Conservation (phyloP, 768 basidiomycete species). For the Neoboletus brunneissimus region DNA sequence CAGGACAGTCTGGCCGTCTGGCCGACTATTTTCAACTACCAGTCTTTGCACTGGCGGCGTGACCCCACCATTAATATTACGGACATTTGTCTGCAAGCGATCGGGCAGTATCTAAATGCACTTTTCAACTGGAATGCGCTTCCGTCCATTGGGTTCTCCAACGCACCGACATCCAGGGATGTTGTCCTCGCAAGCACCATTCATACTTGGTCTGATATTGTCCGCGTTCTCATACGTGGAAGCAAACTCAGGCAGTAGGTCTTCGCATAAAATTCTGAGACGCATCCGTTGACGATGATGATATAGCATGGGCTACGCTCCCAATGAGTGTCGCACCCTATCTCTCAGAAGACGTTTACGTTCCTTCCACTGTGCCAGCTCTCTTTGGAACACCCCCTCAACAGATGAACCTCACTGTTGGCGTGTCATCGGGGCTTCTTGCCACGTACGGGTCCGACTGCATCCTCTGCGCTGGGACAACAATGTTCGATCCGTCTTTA, state of each 20-base stretch:
- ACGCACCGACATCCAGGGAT: not conserved
- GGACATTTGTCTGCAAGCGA: not conserved
- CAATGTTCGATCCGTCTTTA: conserved; percentile 19
- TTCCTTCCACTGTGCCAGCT: conserved; percentile 16
- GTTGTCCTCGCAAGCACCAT: not conserved
- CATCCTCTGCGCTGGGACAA: conserved; percentile 24
- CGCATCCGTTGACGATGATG: not conserved
- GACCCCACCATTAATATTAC: too few relatives aligned
- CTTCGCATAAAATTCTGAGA: not conserved
- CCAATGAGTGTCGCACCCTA: conserved; percentile 21
- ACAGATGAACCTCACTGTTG: conserved; percentile 25
- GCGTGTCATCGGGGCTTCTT: conserved; percentile 10
- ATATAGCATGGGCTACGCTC: conserved; percentile 25
- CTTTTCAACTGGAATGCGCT: too few relatives aligned
- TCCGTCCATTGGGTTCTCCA: not conserved
- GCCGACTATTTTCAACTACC: too few relatives aligned
- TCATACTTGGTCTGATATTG: conserved; percentile 3
- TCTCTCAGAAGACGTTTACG: conserved; percentile 11
- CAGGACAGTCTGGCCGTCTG: too few relatives aligned
- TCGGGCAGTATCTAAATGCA: too few relatives aligned
- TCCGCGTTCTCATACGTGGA: conserved; percentile 2
- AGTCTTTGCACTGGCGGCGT: too few relatives aligned
- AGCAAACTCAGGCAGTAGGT: conserved; percentile 18
- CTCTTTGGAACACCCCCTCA: conserved; percentile 30
- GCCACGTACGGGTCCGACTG: conserved; percentile 23